phyloP scores from a whole-genome alignment of 805 yeast genomes.

The Hermanozyma aechmeae region DNA sequence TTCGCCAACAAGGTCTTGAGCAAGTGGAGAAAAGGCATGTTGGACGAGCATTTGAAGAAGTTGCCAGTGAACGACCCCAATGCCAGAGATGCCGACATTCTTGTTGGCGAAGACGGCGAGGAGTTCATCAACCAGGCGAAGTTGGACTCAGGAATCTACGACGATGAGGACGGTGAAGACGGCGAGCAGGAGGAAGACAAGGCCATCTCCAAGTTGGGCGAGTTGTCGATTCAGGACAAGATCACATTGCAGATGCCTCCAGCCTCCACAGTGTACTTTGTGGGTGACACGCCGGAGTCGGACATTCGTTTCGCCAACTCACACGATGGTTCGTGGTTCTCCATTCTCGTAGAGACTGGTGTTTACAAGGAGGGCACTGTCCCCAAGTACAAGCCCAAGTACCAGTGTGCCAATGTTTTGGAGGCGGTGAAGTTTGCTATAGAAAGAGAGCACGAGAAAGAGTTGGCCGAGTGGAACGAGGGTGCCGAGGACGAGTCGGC shows the following conservation, averaged over 20 bases:
- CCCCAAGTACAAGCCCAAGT: constrained; percentile 75
- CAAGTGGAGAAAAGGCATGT: constrained; percentile 69
- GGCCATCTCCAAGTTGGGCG: constrained; percentile 13
- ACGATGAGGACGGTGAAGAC: constrained; percentile 21
- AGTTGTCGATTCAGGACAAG: constrained; percentile 20
- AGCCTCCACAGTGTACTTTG: constrained; percentile 79
- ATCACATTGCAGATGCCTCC: constrained; percentile 60
- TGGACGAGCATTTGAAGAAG: constrained; percentile 63
- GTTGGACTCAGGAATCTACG: constrained; percentile 25
- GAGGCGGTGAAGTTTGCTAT: constrained; percentile 80
- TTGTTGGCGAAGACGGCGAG: constrained; percentile 35
- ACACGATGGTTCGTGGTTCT: constrained; percentile 77
- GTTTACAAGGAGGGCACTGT: constrained; percentile 73
- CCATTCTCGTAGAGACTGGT: constrained; percentile 80
- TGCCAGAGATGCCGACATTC: constrained; percentile 32
- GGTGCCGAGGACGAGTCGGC: constrained; percentile 27
- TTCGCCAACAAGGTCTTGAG: constrained; percentile 73
- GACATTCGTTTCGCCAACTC: constrained; percentile 84
- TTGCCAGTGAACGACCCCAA: constrained; percentile 33
- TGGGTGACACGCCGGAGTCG: constrained; percentile 86
- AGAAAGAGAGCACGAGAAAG: constrained; percentile 69
- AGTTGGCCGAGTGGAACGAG: constrained; percentile 66
- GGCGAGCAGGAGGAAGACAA: constrained; percentile 19
- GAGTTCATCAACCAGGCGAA: constrained; percentile 34
- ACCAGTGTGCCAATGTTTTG: constrained; percentile 61